Evolutionary conservation across 176 grass and related monocot species (phyloP).

Genomic region (Oryza australiensis): DNA sequence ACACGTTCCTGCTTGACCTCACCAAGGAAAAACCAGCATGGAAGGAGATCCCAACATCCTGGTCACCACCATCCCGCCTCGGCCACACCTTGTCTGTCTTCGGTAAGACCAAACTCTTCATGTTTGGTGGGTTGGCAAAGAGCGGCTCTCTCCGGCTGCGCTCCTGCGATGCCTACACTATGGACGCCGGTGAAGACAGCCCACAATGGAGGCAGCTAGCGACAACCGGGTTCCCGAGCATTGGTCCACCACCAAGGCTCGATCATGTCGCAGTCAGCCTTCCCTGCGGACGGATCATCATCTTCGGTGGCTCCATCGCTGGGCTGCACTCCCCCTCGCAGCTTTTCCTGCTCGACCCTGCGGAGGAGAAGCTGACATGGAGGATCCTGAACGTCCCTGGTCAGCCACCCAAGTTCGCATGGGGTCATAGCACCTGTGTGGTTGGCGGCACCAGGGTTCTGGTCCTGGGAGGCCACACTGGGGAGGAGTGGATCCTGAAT

Average conservation of each 20-base stretch:
- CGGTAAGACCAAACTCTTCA: slow-evolving; percentile 75
- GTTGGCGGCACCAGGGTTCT: slow-evolving; percentile 85
- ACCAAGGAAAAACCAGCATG: slow-evolving; percentile 81
- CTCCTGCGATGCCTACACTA: slow-evolving; percentile 67
- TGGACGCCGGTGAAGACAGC: slow-evolving; percentile 70
- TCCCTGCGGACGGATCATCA: slow-evolving; percentile 83
- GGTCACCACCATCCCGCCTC: slow-evolving; percentile 72
- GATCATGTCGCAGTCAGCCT: slow-evolving; percentile 86
- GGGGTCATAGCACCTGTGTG: slow-evolving; percentile 95
- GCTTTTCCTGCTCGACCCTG: slow-evolving; percentile 73
- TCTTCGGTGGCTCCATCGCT: slow-evolving; percentile 86
- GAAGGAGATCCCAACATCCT: slow-evolving; percentile 74
- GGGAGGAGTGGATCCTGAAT: slow-evolving; percentile 98
- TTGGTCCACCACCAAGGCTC: slow-evolving; percentile 65
- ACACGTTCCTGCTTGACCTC: slow-evolving; percentile 84
- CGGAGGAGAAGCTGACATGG: slow-evolving; percentile 85
- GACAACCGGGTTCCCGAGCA: slow-evolving; percentile 49
- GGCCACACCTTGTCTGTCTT: slow-evolving; percentile 85
- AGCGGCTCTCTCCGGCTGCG: slow-evolving; percentile 78
- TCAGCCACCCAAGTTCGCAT: slow-evolving; percentile 81
- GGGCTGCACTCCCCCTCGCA: slow-evolving; percentile 77
- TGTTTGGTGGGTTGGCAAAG: slow-evolving; percentile 90
- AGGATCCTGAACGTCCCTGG: slow-evolving; percentile 78
- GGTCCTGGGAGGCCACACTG: slow-evolving; percentile 75
- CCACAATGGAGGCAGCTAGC: slow-evolving; percentile 81